phyloP scores from a whole-genome alignment of 2,329 filamentous ascomycete species.

The Diaporthe longicolla region DNA sequence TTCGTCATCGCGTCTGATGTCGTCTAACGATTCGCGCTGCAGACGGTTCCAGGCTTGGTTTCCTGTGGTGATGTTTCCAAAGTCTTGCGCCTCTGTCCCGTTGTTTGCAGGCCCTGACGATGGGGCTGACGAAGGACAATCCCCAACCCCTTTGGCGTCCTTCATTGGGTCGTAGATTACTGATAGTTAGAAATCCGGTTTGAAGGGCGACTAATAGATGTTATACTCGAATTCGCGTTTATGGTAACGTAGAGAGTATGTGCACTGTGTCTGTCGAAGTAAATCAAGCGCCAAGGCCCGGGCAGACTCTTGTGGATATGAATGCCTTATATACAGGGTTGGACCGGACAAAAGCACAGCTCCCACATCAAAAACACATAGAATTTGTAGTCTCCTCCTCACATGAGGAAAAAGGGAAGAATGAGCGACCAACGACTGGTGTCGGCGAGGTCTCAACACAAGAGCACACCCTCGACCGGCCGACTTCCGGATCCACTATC shows the following conservation, averaged over 20 bases:
- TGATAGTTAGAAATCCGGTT: background rate
- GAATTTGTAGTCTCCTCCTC: background rate
- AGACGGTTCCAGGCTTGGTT: background rate
- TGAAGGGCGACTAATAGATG: background rate
- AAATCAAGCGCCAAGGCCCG: background rate
- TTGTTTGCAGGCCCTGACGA: background rate
- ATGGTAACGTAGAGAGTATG: background rate
- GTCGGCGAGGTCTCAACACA: slow-evolving; percentile 1
- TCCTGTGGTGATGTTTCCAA: background rate
- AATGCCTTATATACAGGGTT: background rate
- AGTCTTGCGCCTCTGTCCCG: slow-evolving; percentile 1
- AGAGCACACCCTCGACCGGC: background rate
- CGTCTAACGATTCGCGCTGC: background rate
- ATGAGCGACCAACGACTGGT: background rate
- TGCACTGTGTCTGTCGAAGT: background rate
- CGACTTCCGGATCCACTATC: slow-evolving; percentile 20
- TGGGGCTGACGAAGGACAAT: slow-evolving; percentile 1
- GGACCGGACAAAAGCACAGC: background rate
- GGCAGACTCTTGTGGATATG: background rate
- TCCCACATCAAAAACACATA: background rate
- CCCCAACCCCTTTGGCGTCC: background rate
- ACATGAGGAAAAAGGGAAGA: background rate
- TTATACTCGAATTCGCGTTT: background rate
- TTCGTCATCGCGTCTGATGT: background rate
- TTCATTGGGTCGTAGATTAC: background rate